phyloP scores from a whole-genome alignment of 169 alveolate species.

The Plasmodium blacklocki region DNA sequence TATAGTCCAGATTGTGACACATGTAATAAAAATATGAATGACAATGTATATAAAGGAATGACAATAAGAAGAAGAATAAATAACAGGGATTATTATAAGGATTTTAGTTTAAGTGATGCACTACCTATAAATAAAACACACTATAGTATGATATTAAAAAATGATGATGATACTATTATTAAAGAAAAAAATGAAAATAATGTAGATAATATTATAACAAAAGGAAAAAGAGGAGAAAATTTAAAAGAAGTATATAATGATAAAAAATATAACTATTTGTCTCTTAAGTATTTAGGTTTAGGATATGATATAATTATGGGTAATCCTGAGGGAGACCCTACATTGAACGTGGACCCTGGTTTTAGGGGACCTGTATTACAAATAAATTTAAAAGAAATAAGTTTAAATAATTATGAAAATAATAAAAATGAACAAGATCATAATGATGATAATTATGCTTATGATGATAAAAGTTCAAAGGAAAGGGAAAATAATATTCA shows the following conservation, averaged over 20 bases:
- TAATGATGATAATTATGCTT: background rate
- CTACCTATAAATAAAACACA: background rate
- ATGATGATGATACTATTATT: background rate
- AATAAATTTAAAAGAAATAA: constrained; percentile 44
- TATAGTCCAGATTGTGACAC: constrained; percentile 7
- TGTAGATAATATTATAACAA: constrained; percentile 1
- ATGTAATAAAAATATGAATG: background rate
- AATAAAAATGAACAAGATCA: background rate
- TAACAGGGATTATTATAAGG: background rate
- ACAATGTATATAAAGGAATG: background rate
- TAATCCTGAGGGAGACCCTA: constrained; percentile 90
- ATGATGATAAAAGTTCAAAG: background rate
- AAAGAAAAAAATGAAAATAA: background rate
- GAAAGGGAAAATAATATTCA: background rate
- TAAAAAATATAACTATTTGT: constrained; percentile 19
- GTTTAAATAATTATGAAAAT: constrained; percentile 4
- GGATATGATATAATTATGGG: constrained; percentile 89
- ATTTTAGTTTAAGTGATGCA: constrained; percentile 37
- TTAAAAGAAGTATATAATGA: too few species aligned
- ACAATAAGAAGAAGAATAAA: background rate
- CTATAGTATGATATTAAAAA: background rate
- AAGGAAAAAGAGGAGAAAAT: background rate
- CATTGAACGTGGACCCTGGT: constrained; percentile 89
- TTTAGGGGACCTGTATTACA: constrained; percentile 86
- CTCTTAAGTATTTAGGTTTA: constrained; percentile 85